Conservation (phyloP, 257 asterid species). For the Scutellaria minor region DNA sequence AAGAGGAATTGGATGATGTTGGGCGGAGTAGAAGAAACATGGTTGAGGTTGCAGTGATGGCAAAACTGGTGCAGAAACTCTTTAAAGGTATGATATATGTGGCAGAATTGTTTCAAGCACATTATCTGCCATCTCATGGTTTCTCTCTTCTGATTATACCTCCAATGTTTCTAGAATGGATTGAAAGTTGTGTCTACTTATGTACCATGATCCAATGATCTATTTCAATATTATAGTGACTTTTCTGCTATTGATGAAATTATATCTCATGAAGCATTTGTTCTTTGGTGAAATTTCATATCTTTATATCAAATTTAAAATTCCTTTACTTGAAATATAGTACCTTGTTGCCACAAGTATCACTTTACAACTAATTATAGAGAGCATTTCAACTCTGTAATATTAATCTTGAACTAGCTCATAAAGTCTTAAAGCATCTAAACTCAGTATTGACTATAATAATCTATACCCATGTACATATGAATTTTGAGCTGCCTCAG, state of each 20-base stretch:
- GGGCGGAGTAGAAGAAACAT: constrained; percentile 55
- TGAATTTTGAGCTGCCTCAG: constrained; percentile 3
- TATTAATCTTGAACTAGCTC: not conserved
- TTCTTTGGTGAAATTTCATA: not conserved
- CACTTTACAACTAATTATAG: not conserved
- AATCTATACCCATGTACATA: not conserved
- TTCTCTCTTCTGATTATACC: too few relatives aligned
- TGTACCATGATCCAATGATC: not conserved
- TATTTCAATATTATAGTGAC: not conserved
- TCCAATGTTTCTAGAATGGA: too few relatives aligned
- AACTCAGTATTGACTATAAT: too few relatives aligned
- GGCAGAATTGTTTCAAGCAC: constrained; percentile 4
- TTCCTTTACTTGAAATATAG: too few relatives aligned
- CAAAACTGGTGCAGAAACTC: constrained; percentile 54
- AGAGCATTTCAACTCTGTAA: not conserved
- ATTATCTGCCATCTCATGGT: not conserved
- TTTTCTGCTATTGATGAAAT: not conserved
- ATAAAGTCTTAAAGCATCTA: not conserved
- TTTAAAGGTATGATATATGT: constrained; percentile 45
- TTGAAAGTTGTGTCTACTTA: not conserved
- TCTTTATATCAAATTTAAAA: too few relatives aligned
- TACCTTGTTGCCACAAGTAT: too few relatives aligned
- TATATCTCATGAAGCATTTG: not conserved
- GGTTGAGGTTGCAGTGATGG: constrained; percentile 66
- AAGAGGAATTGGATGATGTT: constrained; percentile 55